Base-by-base conservation (phyloP, 345 rosid genomes). In the Eucalyptus virginea region DNA sequence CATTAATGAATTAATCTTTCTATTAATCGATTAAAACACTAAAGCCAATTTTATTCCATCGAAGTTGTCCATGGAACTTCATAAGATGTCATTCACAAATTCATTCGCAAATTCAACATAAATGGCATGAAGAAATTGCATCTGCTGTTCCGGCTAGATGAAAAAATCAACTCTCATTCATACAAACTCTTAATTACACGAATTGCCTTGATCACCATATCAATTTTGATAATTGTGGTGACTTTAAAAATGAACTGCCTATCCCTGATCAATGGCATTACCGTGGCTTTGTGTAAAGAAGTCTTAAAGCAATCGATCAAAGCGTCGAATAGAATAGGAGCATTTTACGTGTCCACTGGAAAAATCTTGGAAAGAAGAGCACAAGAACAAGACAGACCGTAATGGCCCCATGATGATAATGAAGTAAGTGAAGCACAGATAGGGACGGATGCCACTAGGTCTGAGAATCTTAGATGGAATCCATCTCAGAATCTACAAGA, bases 381-480 rank as follows among this genome's bases (percentile, higher is more conserved):
- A 52, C 37, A 5, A 47, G n/a, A 65, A 23, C 19, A 21, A 67
- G 42, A 13, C 11, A 34, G 21, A 1, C 1, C 5, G 3, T 40
- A 40, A 77, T 77, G 81, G 47, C 83, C 30, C 8, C 9, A 56
- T 30, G 24, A 81, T 28, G 58, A 62, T 69, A 89, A 13, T 72
- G 89, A 49, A 56, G 24, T 9, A 42, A 86, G 92, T 72, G 91
- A 89, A 89, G 86, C 90, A 49, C 19, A 83, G 42, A 17, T 40
- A 67, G 87, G 83, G 89, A 54, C 80, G 62, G 62, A 24, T 24
- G 90, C 89, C 90, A 91, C 92, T 72, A 34, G 44, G 48, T 40
- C 24, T 21, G n/a, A 87, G 91, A 91, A 88, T 81, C 45, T 88
- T 88, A 52, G 51, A 80, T 91, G 93, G 92, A 91, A 86, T 91